Percentiles rank a stretch among this genome's conserved stretches.
phyloP scores from a whole-genome alignment of 2,329 filamentous ascomycete genomes.

The Dactylonectria macrodidyma region DNA sequence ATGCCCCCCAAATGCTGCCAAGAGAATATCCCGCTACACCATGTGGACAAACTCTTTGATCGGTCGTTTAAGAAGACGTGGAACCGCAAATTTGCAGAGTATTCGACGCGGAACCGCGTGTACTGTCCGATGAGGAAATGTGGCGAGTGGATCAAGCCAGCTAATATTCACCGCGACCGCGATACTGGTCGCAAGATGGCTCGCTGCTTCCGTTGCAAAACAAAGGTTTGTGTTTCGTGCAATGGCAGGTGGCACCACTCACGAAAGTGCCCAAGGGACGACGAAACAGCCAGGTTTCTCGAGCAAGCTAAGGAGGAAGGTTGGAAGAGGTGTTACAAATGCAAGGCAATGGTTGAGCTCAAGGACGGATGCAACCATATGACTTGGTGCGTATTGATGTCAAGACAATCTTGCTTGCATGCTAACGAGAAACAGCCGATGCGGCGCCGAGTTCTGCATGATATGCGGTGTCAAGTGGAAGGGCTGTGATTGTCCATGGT shows the following conservation, averaged over 20 bases:
- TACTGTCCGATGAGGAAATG: slow-evolving; percentile 84
- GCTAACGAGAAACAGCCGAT: slow-evolving; percentile 67
- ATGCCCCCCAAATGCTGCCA: slow-evolving; percentile 91
- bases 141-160: slow-evolving; percentile 84
- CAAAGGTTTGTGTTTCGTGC: slow-evolving; percentile 82
- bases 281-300: slow-evolving; percentile 75
- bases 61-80: slow-evolving; percentile 81
- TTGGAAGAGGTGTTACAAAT: slow-evolving; percentile 84
- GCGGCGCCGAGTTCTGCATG: slow-evolving; percentile 90
- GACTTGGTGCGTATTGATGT: slow-evolving; percentile 75
- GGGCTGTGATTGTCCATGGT: slow-evolving; percentile 85
- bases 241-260: slow-evolving; percentile 81
- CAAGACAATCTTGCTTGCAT: not conserved
- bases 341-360: slow-evolving; percentile 81
- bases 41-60: slow-evolving; percentile 84
- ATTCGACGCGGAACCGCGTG: slow-evolving; percentile 79
- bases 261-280: slow-evolving; percentile 79
- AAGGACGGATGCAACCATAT: slow-evolving; percentile 91
- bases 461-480: slow-evolving; percentile 88
- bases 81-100: slow-evolving; percentile 87
- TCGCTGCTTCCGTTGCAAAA: slow-evolving; percentile 79
- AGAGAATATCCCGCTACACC: slow-evolving; percentile 80
- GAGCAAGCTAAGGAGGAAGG: slow-evolving; percentile 76
- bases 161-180: slow-evolving; percentile 73
- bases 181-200: slow-evolving; percentile 75